phyloP scores from a whole-genome alignment of 148 eudicot genomes.

The Dysphania ambrosioides region DNA sequence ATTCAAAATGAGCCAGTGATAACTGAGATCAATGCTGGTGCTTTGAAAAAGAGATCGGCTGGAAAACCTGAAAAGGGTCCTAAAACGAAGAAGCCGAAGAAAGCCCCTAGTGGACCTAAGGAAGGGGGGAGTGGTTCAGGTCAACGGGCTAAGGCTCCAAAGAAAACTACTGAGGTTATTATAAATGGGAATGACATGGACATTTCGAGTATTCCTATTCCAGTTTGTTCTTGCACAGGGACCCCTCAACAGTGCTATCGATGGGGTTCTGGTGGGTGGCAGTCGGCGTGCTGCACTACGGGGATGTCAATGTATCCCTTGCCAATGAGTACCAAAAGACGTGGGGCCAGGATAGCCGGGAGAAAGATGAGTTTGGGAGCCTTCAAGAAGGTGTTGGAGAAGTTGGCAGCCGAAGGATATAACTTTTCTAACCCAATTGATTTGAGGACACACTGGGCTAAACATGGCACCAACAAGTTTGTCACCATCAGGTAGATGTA shows the following conservation, averaged over 20 bases:
- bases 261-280: conserved; percentile 57
- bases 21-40: conserved; percentile 23
- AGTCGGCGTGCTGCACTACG: conserved; percentile 48
- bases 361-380: conserved; percentile 54
- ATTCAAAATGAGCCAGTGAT: conserved; percentile 34
- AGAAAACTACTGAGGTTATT: conserved; percentile 44
- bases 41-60: conserved; percentile 39
- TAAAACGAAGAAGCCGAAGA: conserved; percentile 40
- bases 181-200: conserved; percentile 49
- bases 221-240: conserved; percentile 46
- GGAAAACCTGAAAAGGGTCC: conserved; percentile 40
- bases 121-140: conserved; percentile 38
- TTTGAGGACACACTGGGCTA: conserved; percentile 50
- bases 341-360: conserved; percentile 52
- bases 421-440: conserved; percentile 49
- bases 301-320: conserved; percentile 48
- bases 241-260: conserved; percentile 46
- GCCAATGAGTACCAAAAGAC: conserved; percentile 49
- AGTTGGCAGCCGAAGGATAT: conserved; percentile 52
- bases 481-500: conserved; percentile 50
- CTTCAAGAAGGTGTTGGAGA: conserved; percentile 48
- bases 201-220: conserved; percentile 47
- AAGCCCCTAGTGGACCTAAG: conserved; percentile 33
- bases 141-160: conserved; percentile 41
- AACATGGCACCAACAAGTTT: conserved; percentile 53